A percentile compares a stretch with the other conserved stretches of the same genome.
These are phyloP conservation scores for Citrullus mucosospermus DNA, from an alignment of 306 rosid genomes.

Conservation along the genomic window DNA sequence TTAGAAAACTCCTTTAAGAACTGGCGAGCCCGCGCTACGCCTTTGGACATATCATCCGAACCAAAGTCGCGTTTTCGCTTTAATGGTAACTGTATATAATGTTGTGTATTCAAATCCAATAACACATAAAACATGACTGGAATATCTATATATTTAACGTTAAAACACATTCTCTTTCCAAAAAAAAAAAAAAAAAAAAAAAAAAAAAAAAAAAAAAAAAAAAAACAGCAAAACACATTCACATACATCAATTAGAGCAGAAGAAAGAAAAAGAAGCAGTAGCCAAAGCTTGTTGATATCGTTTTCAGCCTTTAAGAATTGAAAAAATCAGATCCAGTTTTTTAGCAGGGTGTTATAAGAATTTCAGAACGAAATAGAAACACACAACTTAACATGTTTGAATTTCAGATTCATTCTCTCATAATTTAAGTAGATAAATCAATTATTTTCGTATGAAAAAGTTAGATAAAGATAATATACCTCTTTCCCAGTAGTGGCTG, in stretches of 20 bases:
- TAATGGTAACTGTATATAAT: slow-evolving; percentile 38
- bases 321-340: too few relatives aligned
- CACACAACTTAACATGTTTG: not conserved
- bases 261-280: not conserved
- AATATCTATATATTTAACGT: not conserved
- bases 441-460: not conserved
- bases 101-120: not conserved
- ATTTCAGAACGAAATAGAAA: not conserved
- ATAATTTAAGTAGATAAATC: not conserved
- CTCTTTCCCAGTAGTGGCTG: slow-evolving; percentile 30
- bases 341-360: not conserved
- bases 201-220: too few relatives aligned
- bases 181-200: too few relatives aligned
- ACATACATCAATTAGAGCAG: not conserved
- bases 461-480: slow-evolving; percentile 18
- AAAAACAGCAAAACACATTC: not conserved
- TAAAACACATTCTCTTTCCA: not conserved
- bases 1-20: slow-evolving; percentile 58
- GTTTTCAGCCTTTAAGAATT: too few relatives aligned
- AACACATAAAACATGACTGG: not conserved
- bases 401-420: not conserved
- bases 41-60: slow-evolving; percentile 47
- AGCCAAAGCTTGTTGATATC: too few relatives aligned
- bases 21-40: slow-evolving; percentile 58
- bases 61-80: slow-evolving; percentile 70